A percentile compares a stretch with the other conserved stretches of the same genome.
These are phyloP conservation scores for Grammothele lineata DNA, from an alignment of 768 basidiomycete species.

Conservation along the genomic window DNA sequence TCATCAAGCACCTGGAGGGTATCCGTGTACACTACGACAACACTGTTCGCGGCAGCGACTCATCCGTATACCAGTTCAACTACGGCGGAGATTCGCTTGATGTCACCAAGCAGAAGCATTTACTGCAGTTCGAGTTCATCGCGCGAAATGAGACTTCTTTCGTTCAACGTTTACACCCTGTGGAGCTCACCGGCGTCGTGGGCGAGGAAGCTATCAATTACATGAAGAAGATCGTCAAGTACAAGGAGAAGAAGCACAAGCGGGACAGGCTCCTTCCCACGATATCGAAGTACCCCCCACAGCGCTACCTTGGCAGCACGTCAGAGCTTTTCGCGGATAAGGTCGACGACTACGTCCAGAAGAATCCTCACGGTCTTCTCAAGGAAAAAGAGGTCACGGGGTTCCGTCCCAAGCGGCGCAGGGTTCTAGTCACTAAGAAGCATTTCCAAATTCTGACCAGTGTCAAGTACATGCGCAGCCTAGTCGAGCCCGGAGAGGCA, in stretches of 20 bases:
- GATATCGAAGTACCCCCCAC: slow-evolving; percentile 74
- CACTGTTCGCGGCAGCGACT: slow-evolving; percentile 94
- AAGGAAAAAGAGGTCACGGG: slow-evolving; percentile 39
- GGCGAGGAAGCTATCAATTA: slow-evolving; percentile 63
- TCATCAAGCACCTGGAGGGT: slow-evolving; percentile 98
- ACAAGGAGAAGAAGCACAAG: slow-evolving; percentile 42
- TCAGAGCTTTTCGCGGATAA: slow-evolving; percentile 88
- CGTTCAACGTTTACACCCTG: slow-evolving; percentile 65
- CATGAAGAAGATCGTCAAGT: slow-evolving; percentile 91
- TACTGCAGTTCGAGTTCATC: slow-evolving; percentile 91
- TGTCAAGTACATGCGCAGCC: slow-evolving; percentile 86
- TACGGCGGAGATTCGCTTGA: slow-evolving; percentile 97
- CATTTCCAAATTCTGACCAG: slow-evolving; percentile 84
- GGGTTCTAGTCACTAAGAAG: slow-evolving; percentile 41
- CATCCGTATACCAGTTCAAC: slow-evolving; percentile 90
- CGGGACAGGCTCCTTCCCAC: slow-evolving; percentile 64
- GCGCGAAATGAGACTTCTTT: slow-evolving; percentile 81
- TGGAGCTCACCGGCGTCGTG: slow-evolving; percentile 49
- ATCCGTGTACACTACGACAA: slow-evolving; percentile 97
- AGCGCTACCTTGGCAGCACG: slow-evolving; percentile 78
- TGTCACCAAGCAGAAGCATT: slow-evolving; percentile 95
- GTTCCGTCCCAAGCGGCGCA: slow-evolving; percentile 40
- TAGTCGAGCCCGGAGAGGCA: slow-evolving; percentile 98
- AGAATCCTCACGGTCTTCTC: slow-evolving; percentile 59
- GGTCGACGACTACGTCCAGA: slow-evolving; percentile 72